These are phyloP conservation scores for Boletus vinaceobasis DNA, from an alignment of 768 basidiomycete genomes.

Conservation along the genomic window DNA sequence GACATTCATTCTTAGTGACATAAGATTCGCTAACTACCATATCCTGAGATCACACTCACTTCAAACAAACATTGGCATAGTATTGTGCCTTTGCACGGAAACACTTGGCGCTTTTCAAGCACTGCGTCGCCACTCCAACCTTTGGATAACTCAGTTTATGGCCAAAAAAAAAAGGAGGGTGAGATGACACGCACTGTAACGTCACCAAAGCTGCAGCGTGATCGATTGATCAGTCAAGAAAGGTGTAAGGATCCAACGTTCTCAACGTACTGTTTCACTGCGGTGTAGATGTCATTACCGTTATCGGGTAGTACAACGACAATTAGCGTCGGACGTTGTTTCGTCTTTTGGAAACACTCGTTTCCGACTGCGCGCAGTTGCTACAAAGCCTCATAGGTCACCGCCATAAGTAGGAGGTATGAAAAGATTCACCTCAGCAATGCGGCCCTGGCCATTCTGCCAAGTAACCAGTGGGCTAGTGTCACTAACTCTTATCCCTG, in stretches of 20 bases:
- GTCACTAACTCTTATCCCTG: slow-evolving; percentile 58
- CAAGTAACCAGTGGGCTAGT: slow-evolving; percentile 45
- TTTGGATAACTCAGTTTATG: slow-evolving; percentile 22
- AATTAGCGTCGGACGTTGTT: slow-evolving; percentile 51
- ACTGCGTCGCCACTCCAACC: slow-evolving; percentile 78
- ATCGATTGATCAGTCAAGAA: slow-evolving; percentile 6
- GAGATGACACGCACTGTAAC: slow-evolving; percentile 39
- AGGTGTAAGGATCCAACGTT: background rate
- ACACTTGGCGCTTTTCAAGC: slow-evolving; percentile 66
- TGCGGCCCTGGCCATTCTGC: slow-evolving; percentile 55
- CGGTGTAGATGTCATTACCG: slow-evolving; percentile 71
- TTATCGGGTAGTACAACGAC: slow-evolving; percentile 71
- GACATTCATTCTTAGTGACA: slow-evolving; percentile 61
- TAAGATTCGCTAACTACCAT: background rate
- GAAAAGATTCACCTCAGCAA: slow-evolving; percentile 39
- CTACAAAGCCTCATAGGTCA: slow-evolving; percentile 19
- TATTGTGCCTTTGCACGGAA: slow-evolving; percentile 69
- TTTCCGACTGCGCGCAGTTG: slow-evolving; percentile 52
- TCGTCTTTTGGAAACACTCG: slow-evolving; percentile 40
- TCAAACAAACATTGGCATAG: slow-evolving; percentile 76
- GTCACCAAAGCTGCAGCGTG: slow-evolving; percentile 62
- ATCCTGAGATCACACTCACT: slow-evolving; percentile 46
- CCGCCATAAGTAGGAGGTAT: background rate
- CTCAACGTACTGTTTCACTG: slow-evolving; percentile 68
- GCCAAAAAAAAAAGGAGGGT: background rate